A percentile compares a stretch with the other conserved stretches of the same genome.
Conservation (phyloP, 139 green algal species). For the Micromonas commoda region DNA sequence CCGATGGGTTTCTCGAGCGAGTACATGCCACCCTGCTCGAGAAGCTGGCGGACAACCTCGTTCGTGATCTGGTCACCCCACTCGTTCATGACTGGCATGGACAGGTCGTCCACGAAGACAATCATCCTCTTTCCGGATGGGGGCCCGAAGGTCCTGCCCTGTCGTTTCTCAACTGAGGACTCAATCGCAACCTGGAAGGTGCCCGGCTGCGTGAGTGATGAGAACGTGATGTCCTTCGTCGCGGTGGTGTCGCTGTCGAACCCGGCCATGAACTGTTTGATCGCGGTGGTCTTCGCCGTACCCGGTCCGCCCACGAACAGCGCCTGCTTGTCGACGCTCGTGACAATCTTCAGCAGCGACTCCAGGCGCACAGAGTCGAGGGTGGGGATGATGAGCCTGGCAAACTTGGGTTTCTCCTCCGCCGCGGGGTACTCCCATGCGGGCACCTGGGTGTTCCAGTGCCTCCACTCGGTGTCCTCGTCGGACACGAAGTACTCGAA, state of each 20-base stretch:
- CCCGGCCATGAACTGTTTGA: conserved; percentile 79
- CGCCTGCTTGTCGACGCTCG: conserved; percentile 34
- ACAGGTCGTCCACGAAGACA: conserved; percentile 78
- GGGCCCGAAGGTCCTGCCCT: conserved; percentile 70
- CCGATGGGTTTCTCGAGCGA: conserved; percentile 80
- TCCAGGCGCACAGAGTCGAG: conserved; percentile 34
- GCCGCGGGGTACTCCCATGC: conserved; percentile 61
- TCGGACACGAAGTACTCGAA: conserved; percentile 80
- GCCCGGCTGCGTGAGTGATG: conserved; percentile 46
- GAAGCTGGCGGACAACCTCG: conserved; percentile 68
- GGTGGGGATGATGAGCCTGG: conserved; percentile 74
- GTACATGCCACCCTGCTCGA: conserved; percentile 64
- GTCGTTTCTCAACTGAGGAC: conserved; percentile 67
- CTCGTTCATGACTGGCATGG: conserved; percentile 69
- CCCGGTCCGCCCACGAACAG: conserved; percentile 69
- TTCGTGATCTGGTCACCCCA: conserved; percentile 79
- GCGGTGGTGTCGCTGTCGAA: conserved; percentile 61
- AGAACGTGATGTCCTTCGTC: conserved; percentile 68
- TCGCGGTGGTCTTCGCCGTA: conserved; percentile 70
- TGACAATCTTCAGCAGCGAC: not conserved
- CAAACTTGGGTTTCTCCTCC: conserved; percentile 55
- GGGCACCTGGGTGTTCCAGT: conserved; percentile 58
- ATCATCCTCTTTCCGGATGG: conserved; percentile 66
- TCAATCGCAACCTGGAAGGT: conserved; percentile 67
- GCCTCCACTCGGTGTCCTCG: conserved; percentile 53